Conservation (phyloP, 1,284 basidiomycete species). For the Volvariella volvacea region DNA sequence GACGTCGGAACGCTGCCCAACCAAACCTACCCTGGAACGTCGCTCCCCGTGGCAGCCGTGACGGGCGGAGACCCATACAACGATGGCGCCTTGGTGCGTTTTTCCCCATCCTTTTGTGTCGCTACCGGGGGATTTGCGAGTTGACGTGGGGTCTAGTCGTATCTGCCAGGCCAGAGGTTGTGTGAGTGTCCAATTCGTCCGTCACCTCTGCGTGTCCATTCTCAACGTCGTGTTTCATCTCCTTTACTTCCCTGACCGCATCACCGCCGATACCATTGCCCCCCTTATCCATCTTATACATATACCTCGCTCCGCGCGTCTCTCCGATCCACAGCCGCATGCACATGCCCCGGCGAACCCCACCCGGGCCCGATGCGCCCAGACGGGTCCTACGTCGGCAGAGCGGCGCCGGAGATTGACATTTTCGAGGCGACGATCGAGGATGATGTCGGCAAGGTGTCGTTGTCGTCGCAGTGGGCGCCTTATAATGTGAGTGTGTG, state of each 20-base stretch:
- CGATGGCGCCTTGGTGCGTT: conserved; percentile 29
- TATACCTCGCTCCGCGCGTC: conserved; percentile 31
- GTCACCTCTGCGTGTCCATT: too few species aligned
- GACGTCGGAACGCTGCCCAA: conserved; percentile 82
- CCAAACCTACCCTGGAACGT: conserved; percentile 57
- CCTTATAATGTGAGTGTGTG: conserved; percentile 29
- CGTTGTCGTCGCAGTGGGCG: conserved; percentile 60
- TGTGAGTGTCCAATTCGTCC: conserved; percentile 44
- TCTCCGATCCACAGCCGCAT: conserved; percentile 41
- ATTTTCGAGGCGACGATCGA: conserved; percentile 63
- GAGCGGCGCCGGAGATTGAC: conserved; percentile 85
- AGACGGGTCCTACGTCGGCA: conserved; percentile 60
- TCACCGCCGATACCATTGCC: conserved; percentile 22
- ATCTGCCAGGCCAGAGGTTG: conserved; percentile 76
- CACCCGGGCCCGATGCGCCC: conserved; percentile 72
- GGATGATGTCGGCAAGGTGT: conserved; percentile 27
- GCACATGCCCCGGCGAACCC: conserved; percentile 75
- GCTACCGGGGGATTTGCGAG: conserved; percentile 59
- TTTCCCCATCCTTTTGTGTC: conserved; percentile 44
- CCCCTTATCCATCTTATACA: conserved; percentile 33
- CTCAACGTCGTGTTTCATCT: too few species aligned
- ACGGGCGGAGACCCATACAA: conserved; percentile 35
- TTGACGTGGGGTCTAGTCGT: conserved; percentile 46
- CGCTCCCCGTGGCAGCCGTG: conserved; percentile 39
- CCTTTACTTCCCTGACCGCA: too few species aligned